Evolutionary conservation across 1,284 basidiomycete genomes (phyloP), one percentile per base, ranked within the genome.

Genomic region (Blastosporella zonata): DNA sequence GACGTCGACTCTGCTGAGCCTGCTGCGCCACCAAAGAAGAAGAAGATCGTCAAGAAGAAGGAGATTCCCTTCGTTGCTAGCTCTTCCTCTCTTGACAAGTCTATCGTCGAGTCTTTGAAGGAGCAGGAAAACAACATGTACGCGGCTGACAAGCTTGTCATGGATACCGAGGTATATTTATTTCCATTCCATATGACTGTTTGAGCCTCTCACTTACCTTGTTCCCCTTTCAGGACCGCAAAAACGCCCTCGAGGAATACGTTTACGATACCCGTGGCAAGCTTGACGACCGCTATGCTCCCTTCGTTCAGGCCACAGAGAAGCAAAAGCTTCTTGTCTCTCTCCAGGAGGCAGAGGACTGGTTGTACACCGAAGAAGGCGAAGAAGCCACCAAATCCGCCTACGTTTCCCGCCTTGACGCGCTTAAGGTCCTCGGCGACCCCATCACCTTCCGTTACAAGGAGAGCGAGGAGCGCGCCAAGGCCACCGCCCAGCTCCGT

Each of bases 171-270:
- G 82, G 90, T 90, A 59, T 35, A 78, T 70, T 43, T 35, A 78
- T 70, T 43, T 43, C 53, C 18, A 33, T 41, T 7, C 23, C 25
- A 2, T 37, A 6, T 15, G n/a, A 20, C 3, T 18, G 17, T 10
- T 6, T 4, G 9, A 10, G 13, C 8, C 1, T 5, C 15, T 25
- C 17, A 3, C 23, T 43, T n/a, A 37, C 37, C 36, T 31, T 42
- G 52, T 37, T 53, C 43, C 8, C 46, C 37, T 53, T 36, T 53
- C 9, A 93, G 90, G 90, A 97, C 69, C 85, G 90, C 67, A 97
- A 96, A 77, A 97, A 97, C 67, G 93, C 93, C 12, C 83, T 97
- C 20, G 94, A 97, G 73, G 94, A 97, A 73, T 97, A 95, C 74
- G 87, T 97, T 55, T 97, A 97, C 73, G 93, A 97, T 67, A 92